Percentiles rank a stretch among this genome's conserved stretches.
Evolutionary conservation across 345 rosid genomes (phyloP).

Genomic region (Eutrema japonicum): DNA sequence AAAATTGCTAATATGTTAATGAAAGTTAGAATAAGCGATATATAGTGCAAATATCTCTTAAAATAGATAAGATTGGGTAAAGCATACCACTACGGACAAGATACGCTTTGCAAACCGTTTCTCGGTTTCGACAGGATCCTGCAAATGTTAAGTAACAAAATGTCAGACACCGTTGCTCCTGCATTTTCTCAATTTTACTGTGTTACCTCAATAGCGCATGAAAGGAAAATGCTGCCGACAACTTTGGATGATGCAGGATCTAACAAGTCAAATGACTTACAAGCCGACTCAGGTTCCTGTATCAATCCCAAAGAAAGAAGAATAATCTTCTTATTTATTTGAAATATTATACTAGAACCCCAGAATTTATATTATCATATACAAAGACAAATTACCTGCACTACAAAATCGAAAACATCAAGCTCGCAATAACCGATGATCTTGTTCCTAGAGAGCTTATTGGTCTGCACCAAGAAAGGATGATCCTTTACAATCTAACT

Average conservation of each 20-base stretch:
- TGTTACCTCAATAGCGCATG: conserved; percentile 86
- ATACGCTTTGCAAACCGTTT: conserved; percentile 83
- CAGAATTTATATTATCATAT: background rate
- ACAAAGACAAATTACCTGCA: conserved; percentile 49
- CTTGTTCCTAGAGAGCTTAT: conserved; percentile 72
- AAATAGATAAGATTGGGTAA: background rate
- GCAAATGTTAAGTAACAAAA: conserved; percentile 38
- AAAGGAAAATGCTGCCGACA: conserved; percentile 72
- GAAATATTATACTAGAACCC: no score
- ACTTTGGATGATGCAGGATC: conserved; percentile 67
- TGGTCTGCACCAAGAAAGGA: conserved; percentile 63
- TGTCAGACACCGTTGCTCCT: conserved; percentile 29
- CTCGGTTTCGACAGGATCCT: conserved; percentile 95
- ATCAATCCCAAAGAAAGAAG: background rate
- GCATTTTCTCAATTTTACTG: background rate
- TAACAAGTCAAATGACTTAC: conserved; percentile 63
- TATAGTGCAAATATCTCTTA: no score
- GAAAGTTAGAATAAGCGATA: no score
- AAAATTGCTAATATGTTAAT: no score
- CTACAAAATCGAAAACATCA: conserved; percentile 72
- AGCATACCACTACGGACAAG: conserved; percentile 80
- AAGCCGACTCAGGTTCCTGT: conserved; percentile 60
- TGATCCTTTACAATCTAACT: background rate
- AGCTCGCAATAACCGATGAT: conserved; percentile 83
- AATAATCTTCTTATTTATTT: background rate